Percentiles rank a stretch among this genome's conserved stretches.
phyloP scores from a whole-genome alignment of 164 flowering plant species.

The Macadamia integrifolia region DNA sequence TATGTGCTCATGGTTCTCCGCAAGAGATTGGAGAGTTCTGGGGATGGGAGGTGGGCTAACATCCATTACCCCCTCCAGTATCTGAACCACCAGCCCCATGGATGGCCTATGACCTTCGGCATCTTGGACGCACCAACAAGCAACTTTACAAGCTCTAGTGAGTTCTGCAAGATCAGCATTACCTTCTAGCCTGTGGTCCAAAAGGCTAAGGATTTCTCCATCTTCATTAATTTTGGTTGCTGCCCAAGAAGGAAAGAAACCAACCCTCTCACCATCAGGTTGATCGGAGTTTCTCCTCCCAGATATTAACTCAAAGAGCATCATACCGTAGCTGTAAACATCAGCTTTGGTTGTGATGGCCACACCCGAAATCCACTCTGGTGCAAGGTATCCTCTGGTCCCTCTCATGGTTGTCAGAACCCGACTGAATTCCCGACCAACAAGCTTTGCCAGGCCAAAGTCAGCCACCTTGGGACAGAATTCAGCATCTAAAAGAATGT shows the following conservation, averaged over 20 bases:
- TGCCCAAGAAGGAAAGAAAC: conserved; percentile 2
- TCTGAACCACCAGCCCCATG: conserved; percentile 9
- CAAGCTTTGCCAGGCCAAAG: conserved; percentile 13
- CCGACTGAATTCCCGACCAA: conserved; percentile 10
- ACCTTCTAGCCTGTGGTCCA: conserved; percentile 10
- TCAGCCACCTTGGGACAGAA: conserved; percentile 8
- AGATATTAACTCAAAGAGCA: conserved; percentile 9
- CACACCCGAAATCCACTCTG: conserved; percentile 11
- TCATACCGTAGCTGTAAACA: conserved; percentile 13
- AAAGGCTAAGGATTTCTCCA: conserved; percentile 1
- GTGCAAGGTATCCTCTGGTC: conserved; percentile 14
- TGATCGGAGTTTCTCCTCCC: conserved; percentile 8
- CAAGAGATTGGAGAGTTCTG: neutral
- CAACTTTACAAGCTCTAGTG: conserved; percentile 9
- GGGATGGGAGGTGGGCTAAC: conserved; percentile 5
- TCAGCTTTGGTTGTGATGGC: conserved; percentile 11
- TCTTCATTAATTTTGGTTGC: neutral
- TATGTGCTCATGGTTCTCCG: conserved; percentile 1
- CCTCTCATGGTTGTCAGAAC: conserved; percentile 13
- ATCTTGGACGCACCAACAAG: conserved; percentile 17
- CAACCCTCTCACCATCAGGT: neutral
- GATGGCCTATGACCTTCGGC: conserved; percentile 12
- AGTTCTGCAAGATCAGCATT: conserved; percentile 3
- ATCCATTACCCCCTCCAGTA: conserved; percentile 11
- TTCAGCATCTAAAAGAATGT: conserved; percentile 6